Conservation (phyloP, 495 filamentous ascomycete genomes). For the Clohesyomyces aquaticus region DNA sequence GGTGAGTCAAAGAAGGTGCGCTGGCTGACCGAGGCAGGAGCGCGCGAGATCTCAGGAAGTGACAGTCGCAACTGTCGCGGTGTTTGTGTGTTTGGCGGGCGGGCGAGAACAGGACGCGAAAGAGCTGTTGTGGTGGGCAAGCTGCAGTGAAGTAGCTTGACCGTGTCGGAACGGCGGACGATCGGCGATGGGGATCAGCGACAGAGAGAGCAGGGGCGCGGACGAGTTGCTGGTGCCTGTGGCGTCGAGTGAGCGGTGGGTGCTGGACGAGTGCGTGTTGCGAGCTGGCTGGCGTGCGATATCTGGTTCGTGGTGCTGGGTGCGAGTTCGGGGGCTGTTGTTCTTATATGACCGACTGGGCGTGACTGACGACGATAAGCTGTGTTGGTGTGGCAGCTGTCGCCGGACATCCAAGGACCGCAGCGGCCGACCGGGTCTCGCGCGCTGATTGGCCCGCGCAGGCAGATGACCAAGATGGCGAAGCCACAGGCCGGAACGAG, state of each 20-base stretch:
- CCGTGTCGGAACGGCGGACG: constrained; percentile 32
- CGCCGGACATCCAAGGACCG: neutral
- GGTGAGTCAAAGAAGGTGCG: constrained; percentile 28
- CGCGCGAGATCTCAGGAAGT: constrained; percentile 6
- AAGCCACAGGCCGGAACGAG: neutral
- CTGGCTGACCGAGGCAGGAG: constrained; percentile 26
- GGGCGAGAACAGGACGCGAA: constrained; percentile 8
- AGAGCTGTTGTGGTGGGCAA: constrained; percentile 25
- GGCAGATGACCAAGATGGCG: neutral
- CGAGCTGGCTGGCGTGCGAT: neutral
- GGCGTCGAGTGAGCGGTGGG: neutral
- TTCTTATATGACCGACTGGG: neutral
- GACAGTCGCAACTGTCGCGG: constrained; percentile 23
- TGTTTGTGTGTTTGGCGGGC: neutral
- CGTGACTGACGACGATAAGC: constrained; percentile 10
- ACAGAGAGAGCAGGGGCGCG: constrained; percentile 1
- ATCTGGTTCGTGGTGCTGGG: neutral
- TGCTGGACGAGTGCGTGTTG: neutral
- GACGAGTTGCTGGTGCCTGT: neutral
- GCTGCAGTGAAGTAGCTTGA: constrained; percentile 40
- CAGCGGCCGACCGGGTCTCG: neutral
- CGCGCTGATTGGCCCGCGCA: neutral
- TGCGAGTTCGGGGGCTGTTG: constrained; percentile 11
- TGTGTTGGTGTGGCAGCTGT: neutral
- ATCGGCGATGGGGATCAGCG: constrained; percentile 37